A percentile compares a stretch with the other conserved stretches of the same genome.
phyloP scores from a whole-genome alignment of 257 asterid genomes.

The Solanum pimpinellifolium region DNA sequence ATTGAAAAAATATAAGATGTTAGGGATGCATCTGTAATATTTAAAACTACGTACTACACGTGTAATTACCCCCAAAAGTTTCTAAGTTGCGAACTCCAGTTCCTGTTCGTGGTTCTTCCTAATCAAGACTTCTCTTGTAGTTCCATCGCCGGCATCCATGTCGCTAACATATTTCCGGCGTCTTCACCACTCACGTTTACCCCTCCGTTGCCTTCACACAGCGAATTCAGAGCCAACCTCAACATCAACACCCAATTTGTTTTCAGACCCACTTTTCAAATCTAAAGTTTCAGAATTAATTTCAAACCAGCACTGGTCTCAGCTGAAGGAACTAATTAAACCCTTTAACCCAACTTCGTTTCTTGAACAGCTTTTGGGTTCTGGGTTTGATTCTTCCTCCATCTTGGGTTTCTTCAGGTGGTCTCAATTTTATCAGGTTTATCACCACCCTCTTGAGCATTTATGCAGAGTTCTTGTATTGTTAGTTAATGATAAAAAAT shows the following conservation, averaged over 20 bases:
- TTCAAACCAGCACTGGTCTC: slow-evolving; percentile 48
- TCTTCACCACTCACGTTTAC: background rate
- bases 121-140: background rate
- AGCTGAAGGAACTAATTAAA: slow-evolving; percentile 28
- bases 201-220: background rate
- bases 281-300: slow-evolving; percentile 31
- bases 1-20: too few species aligned
- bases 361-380: slow-evolving; percentile 32
- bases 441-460: slow-evolving; percentile 27
- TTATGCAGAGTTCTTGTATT: slow-evolving; percentile 30
- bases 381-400: slow-evolving; percentile 23
- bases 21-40: too few species aligned
- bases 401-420: slow-evolving; percentile 50
- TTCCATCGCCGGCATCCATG: background rate
- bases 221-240: background rate
- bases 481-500: slow-evolving; percentile 43
- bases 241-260: background rate
- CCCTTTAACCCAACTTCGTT: slow-evolving; percentile 29
- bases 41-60: background rate
- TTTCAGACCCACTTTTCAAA: slow-evolving; percentile 14
- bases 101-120: background rate
- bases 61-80: background rate
- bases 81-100: background rate
- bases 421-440: slow-evolving; percentile 42
- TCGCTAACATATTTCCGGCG: background rate